phyloP scores from a whole-genome alignment of 805 yeast genomes.

The Starmerella apicola region DNA sequence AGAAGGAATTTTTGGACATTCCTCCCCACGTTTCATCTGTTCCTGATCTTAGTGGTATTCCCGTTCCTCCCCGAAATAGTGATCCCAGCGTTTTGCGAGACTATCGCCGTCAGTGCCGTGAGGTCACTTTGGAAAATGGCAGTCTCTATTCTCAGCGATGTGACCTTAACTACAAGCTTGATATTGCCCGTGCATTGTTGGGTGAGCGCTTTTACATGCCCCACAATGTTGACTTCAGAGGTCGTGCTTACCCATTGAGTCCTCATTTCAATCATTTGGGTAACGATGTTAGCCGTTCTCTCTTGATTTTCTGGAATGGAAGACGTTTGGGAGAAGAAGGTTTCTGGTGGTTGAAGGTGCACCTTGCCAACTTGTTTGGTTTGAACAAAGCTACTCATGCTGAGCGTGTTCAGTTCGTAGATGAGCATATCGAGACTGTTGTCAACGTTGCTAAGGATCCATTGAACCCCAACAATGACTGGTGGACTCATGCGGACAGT shows the following conservation, averaged over 20 bases:
- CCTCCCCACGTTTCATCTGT: conserved; percentile 37
- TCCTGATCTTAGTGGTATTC: conserved; percentile 34
- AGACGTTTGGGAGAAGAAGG: conserved; percentile 41
- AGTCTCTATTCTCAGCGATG: conserved; percentile 77
- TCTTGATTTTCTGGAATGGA: conserved; percentile 50
- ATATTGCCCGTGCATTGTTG: conserved; percentile 83
- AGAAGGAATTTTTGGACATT: conserved; percentile 59
- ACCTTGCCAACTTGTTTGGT: conserved; percentile 49
- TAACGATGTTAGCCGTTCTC: conserved; percentile 46
- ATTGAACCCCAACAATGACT: conserved; percentile 28
- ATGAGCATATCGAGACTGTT: conserved; percentile 35
- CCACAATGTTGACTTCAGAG: conserved; percentile 52
- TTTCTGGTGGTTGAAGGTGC: conserved; percentile 48
- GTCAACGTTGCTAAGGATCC: conserved; percentile 39
- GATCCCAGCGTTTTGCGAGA: conserved; percentile 62
- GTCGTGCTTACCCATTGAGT: conserved; percentile 52
- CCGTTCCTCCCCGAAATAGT: conserved; percentile 51
- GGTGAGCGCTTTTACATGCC: conserved; percentile 52
- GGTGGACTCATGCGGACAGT: conserved; percentile 50
- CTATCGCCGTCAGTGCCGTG: conserved; percentile 53
- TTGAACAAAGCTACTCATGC: conserved; percentile 41
- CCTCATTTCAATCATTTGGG: conserved; percentile 56
- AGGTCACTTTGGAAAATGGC: conserved; percentile 46
- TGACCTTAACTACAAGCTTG: conserved; percentile 84
- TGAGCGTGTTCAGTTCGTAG: conserved; percentile 39